Conservation (phyloP, 345 rosid genomes). For the Zanthoxylum bungeanum region DNA sequence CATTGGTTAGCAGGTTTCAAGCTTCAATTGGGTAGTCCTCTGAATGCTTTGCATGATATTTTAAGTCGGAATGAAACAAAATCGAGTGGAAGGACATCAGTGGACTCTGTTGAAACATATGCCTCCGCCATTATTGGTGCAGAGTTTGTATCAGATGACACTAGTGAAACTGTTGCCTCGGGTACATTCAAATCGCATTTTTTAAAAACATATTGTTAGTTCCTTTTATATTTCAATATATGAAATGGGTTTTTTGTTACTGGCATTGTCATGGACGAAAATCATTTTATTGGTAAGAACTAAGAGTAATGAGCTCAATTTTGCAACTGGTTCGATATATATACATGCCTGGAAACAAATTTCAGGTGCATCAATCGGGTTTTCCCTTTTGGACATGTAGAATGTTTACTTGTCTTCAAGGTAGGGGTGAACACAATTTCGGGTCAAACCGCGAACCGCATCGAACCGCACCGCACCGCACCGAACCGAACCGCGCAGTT, state of each 20-base stretch:
- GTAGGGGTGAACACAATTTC: no score
- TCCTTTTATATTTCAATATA: not conserved
- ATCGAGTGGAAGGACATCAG: conserved; percentile 13
- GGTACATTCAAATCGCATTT: conserved; percentile 20
- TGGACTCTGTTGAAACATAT: conserved; percentile 22
- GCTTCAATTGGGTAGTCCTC: conserved; percentile 31
- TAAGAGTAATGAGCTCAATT: not conserved
- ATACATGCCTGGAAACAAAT: not conserved
- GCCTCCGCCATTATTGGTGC: not conserved
- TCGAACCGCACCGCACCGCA: no score
- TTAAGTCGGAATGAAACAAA: conserved; percentile 24
- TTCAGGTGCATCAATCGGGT: not conserved
- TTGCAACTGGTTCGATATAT: no score
- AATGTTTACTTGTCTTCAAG: not conserved
- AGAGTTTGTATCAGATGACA: conserved; percentile 23
- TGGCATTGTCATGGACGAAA: not conserved
- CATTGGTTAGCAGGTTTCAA: conserved; percentile 46
- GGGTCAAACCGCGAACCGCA: no score
- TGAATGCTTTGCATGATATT: conserved; percentile 21
- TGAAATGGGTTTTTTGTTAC: not conserved
- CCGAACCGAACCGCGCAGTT: no score
- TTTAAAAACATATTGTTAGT: not conserved
- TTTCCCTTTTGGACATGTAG: not conserved
- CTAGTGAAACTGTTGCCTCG: conserved; percentile 22
- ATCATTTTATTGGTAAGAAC: no score